These are phyloP conservation scores for Alnus rubra DNA, from an alignment of 306 rosid species.

Conservation along the genomic window DNA sequence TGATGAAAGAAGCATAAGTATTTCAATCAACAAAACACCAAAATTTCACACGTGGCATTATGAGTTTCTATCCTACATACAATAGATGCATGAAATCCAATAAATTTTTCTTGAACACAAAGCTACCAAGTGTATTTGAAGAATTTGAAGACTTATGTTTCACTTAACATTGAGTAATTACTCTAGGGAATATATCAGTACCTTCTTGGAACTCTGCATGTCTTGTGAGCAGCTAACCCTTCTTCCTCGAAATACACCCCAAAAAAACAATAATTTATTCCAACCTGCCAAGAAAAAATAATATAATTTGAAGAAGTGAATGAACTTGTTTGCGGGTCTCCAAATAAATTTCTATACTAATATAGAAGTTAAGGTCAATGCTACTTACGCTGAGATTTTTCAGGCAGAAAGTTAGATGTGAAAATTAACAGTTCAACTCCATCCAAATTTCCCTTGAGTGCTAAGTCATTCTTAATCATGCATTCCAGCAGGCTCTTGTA, in stretches of 20 bases:
- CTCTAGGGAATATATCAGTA: neutral
- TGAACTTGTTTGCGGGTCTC: neutral
- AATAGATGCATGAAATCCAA: neutral
- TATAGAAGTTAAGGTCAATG: neutral
- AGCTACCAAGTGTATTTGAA: too few relatives aligned
- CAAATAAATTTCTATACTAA: neutral
- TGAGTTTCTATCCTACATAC: neutral
- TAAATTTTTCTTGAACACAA: too few relatives aligned
- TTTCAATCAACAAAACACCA: neutral
- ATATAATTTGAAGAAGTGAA: neutral
- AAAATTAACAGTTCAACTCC: conserved; percentile 42
- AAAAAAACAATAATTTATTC: conserved; percentile 11
- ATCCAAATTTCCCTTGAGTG: conserved; percentile 38
- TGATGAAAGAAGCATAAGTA: neutral
- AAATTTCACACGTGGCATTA: neutral
- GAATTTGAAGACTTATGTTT: neutral
- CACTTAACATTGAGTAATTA: neutral
- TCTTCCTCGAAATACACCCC: conserved; percentile 25
- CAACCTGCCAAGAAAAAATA: conserved; percentile 11
- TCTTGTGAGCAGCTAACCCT: neutral
- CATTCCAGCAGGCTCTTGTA: conserved; percentile 28
- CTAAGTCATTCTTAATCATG: conserved; percentile 42
- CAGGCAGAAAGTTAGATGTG: conserved; percentile 38
- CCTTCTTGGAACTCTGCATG: neutral
- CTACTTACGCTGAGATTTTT: conserved; percentile 11